Percentiles rank a stretch among this genome's conserved stretches.
Conservation (phyloP, 768 basidiomycete genomes). For the Mycena indigotica region DNA sequence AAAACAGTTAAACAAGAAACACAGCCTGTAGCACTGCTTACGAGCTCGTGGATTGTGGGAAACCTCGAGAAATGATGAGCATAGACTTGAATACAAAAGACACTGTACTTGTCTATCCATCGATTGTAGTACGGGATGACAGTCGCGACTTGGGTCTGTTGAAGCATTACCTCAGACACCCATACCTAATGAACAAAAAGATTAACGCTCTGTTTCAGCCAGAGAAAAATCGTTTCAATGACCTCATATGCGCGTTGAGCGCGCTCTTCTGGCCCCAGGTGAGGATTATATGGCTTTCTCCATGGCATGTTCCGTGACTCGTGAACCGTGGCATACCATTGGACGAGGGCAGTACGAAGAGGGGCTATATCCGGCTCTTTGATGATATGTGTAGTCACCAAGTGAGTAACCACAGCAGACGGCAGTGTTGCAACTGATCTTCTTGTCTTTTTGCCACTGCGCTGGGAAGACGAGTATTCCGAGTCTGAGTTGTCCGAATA, state of each 20-base stretch:
- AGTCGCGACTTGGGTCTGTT: conserved; percentile 92
- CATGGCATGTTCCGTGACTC: conserved; percentile 85
- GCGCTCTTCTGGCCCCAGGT: conserved; percentile 56
- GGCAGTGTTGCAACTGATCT: conserved; percentile 12
- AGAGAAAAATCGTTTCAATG: conserved; percentile 3
- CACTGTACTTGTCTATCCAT: conserved; percentile 75
- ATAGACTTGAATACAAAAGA: conserved; percentile 1
- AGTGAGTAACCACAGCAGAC: conserved; percentile 37
- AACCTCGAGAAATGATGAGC: conserved; percentile 50
- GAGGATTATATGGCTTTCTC: conserved; percentile 72
- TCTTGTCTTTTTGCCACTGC: conserved; percentile 16
- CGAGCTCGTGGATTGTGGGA: conserved; percentile 77
- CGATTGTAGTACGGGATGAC: conserved; percentile 92
- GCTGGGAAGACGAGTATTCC: conserved; percentile 7
- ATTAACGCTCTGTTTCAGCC: neutral
- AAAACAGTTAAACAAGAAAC: conserved; percentile 15
- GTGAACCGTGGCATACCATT: conserved; percentile 75
- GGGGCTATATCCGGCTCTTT: conserved; percentile 31
- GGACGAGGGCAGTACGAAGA: conserved; percentile 52
- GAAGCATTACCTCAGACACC: conserved; percentile 94
- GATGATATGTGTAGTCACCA: conserved; percentile 53
- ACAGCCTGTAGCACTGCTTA: conserved; percentile 36
- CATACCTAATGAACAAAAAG: conserved; percentile 64
- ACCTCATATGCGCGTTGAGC: conserved; percentile 94
- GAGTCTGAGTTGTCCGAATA: conserved; percentile 11